Base-by-base conservation (phyloP, 805 yeast species). In the Dipodascopsis tothii region DNA sequence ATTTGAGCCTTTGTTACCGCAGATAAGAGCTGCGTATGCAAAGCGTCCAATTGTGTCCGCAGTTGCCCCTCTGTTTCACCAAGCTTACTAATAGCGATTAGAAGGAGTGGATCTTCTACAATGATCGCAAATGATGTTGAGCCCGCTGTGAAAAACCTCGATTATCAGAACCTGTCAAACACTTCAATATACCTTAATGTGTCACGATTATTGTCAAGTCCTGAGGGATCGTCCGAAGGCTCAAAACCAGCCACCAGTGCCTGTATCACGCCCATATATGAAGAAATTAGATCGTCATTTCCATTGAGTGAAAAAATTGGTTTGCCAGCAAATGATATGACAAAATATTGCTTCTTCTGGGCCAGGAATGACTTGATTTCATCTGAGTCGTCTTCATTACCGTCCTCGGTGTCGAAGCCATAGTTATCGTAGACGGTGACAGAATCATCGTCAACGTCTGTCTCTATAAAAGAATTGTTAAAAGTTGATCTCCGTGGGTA, bases 281-380 rank as follows among this genome's bases (percentile, higher is more conserved):
- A 81, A 35, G 83, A 64, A 2, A 81, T 68, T 14, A 77, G 62
- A 30, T 77, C 80, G 41, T 84, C 88, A 2, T 77, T 66, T 2
- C 92, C 94, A 58, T 79, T 76, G 70, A 80, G 68, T 1, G 94
- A 76, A 61, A 81, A 87, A 4, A 87, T 80, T 2, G 94, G 94
- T 59, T 87, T 87, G 0, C 96, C 96, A 1, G 96, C 94, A 2
- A 79, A 67, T 0, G 94, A 83, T 6, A 87, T 66, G 2, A 87
- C 75, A 54, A 84, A 81, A 57, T 81, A 84, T 47, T 86, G 94
- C 60, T 85, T 86, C 36, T 63, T 63, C 21, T 61, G 59, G 3
- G 51, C 36, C 32, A 68, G 61, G 47, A 71, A 71, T 22, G 41
- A 27, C 3, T 61, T 61, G 33, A 59, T 49, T 36, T 59, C 59